phyloP scores from a whole-genome alignment of 2,329 filamentous ascomycete genomes.

The Tolypocladium tundrense region DNA sequence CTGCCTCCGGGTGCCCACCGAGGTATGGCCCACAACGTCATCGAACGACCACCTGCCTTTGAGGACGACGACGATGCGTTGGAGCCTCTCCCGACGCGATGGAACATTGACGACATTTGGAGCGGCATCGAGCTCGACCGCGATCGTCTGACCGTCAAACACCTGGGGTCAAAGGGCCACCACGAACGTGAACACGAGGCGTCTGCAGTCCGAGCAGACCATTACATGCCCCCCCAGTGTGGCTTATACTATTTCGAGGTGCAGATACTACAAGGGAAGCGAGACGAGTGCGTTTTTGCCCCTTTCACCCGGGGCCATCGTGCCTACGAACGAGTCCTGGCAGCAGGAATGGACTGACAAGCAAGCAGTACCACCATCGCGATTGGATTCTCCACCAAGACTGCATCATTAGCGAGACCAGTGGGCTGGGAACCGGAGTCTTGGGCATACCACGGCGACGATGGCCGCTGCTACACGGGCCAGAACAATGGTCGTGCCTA shows the following conservation, averaged over 20 bases:
- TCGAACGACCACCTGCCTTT: slow-evolving; percentile 58
- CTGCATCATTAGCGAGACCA: slow-evolving; percentile 41
- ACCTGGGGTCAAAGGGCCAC: slow-evolving; percentile 34
- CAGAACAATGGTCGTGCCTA: slow-evolving; percentile 47
- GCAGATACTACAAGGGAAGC: slow-evolving; percentile 37
- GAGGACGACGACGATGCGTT: slow-evolving; percentile 52
- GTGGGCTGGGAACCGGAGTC: slow-evolving; percentile 60
- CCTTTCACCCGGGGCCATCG: not conserved
- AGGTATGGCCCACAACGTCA: slow-evolving; percentile 73
- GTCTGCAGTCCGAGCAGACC: slow-evolving; percentile 70
- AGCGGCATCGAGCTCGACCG: slow-evolving; percentile 61
- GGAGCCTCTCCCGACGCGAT: slow-evolving; percentile 66
- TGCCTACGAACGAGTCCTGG: too few relatives aligned
- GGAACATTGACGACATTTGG: slow-evolving; percentile 73
- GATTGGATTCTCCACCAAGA: slow-evolving; percentile 50
- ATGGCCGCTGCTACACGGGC: slow-evolving; percentile 50
- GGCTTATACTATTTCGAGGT: slow-evolving; percentile 94
- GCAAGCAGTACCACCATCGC: slow-evolving; percentile 45
- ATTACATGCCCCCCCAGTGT: slow-evolving; percentile 78
- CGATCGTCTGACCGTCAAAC: slow-evolving; percentile 64
- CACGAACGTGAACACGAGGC: slow-evolving; percentile 60
- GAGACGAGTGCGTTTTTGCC: slow-evolving; percentile 39
- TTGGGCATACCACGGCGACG: slow-evolving; percentile 61
- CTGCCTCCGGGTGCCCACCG: slow-evolving; percentile 47
- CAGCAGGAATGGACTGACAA: slow-evolving; percentile 2